Percentiles rank a stretch among this genome's conserved stretches.
These are phyloP conservation scores for Xanthoconium separans DNA, from an alignment of 1,284 basidiomycete species.

Conservation along the genomic window DNA sequence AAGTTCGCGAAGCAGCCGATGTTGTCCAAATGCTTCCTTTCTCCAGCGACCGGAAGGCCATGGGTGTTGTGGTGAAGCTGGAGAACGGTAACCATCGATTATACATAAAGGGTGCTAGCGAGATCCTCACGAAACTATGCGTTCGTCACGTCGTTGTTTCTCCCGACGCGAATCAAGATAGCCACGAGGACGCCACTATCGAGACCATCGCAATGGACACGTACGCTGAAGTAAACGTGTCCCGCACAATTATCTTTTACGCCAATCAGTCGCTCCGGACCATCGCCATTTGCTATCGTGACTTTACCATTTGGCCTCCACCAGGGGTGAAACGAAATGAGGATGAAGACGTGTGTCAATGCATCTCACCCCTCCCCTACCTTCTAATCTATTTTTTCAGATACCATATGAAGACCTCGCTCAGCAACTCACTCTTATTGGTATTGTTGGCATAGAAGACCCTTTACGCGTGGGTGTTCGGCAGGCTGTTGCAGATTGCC, in stretches of 20 bases:
- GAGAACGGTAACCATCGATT: conserved; percentile 64
- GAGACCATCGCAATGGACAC: conserved; percentile 63
- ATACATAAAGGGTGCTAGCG: conserved; percentile 92
- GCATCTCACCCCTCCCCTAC: neutral
- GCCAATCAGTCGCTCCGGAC: conserved; percentile 94
- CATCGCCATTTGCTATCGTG: conserved; percentile 90
- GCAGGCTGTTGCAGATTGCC: conserved; percentile 85
- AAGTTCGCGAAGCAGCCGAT: conserved; percentile 64
- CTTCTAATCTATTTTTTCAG: conserved; percentile 27
- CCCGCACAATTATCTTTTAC: conserved; percentile 92
- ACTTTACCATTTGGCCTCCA: conserved; percentile 89
- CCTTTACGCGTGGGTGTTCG: conserved; percentile 89
- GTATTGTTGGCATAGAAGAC: conserved; percentile 93
- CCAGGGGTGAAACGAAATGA: conserved; percentile 40
- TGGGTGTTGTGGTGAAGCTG: conserved; percentile 86
- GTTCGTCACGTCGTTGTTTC: conserved; percentile 69
- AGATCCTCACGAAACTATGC: conserved; percentile 85
- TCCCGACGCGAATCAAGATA: conserved; percentile 33
- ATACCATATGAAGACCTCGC: conserved; percentile 76
- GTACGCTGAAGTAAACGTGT: conserved; percentile 75
- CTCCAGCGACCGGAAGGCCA: conserved; percentile 92
- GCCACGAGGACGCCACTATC: conserved; percentile 40
- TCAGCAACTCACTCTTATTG: conserved; percentile 79
- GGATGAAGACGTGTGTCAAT: conserved; percentile 51
- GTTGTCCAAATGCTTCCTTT: conserved; percentile 94